A percentile compares a stretch with the other conserved stretches of the same genome.
phyloP scores from a whole-genome alignment of 2,329 filamentous ascomycete species.

The Pseudogymnoascus sp. region DNA sequence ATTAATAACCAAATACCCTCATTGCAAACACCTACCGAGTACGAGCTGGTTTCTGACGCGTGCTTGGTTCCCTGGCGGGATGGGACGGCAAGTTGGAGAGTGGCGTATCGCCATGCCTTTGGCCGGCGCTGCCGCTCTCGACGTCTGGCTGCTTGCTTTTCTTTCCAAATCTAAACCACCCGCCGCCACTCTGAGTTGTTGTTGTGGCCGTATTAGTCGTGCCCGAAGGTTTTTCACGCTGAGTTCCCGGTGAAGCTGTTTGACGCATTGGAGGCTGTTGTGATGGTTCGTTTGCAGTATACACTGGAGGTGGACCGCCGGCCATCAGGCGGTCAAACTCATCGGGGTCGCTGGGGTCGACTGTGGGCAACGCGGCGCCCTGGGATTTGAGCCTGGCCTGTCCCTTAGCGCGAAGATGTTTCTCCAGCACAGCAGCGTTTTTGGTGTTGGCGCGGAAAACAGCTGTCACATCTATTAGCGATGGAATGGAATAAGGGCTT shows the following conservation, averaged over 20 bases:
- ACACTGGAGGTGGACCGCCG: conserved; percentile 25
- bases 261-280: conserved; percentile 14
- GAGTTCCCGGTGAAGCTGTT: conserved; percentile 10
- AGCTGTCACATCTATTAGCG: conserved; percentile 31
- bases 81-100: neutral
- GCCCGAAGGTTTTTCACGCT: conserved; percentile 12
- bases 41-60: neutral
- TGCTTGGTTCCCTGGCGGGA: neutral
- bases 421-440: conserved; percentile 62
- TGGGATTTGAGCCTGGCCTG: conserved; percentile 45
- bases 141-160: conserved; percentile 26
- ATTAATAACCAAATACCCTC: neutral
- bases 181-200: conserved; percentile 14
- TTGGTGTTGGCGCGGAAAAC: conserved; percentile 65
- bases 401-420: conserved; percentile 61
- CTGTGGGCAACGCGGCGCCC: conserved; percentile 39
- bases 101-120: neutral
- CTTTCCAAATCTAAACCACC: conserved; percentile 29
- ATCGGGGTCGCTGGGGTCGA: conserved; percentile 47
- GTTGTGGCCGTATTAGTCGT: conserved; percentile 8
- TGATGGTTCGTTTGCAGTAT: conserved; percentile 18
- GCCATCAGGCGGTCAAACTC: conserved; percentile 39
- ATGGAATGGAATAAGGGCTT: conserved; percentile 54
- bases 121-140: conserved; percentile 15
- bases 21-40: neutral